Evolutionary conservation across 805 yeast species (phyloP).

Genomic region (Kodamaea jinghongensis): DNA sequence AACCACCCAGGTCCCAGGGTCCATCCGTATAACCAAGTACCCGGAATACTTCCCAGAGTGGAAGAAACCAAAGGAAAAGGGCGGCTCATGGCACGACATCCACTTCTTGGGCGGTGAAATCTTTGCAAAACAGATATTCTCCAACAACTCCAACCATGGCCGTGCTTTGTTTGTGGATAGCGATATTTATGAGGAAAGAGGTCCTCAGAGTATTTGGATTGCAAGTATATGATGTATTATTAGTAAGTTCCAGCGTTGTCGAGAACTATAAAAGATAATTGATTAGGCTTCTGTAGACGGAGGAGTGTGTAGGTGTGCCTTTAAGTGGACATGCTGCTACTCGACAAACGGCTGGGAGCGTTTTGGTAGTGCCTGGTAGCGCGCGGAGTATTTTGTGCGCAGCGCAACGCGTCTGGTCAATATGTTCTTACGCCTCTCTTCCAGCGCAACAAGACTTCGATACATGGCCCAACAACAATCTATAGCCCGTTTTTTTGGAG

Average conservation of each 20-base stretch:
- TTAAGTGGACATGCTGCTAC: no score
- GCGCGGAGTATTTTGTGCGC: no score
- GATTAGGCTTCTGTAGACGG: no score
- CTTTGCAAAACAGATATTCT: constrained; percentile 80
- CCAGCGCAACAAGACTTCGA: background rate
- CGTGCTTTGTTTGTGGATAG: constrained; percentile 64
- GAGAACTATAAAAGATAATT: no score
- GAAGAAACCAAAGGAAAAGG: constrained; percentile 55
- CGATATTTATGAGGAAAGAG: constrained; percentile 71
- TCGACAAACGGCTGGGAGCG: no score
- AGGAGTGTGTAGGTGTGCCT: no score
- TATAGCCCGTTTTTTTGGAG: constrained; percentile 30
- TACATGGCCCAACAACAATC: constrained; percentile 29
- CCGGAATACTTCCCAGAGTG: constrained; percentile 96
- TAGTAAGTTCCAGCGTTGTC: background rate
- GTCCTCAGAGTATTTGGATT: constrained; percentile 85
- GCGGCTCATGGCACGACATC: constrained; percentile 69
- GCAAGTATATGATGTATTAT: constrained; percentile 19
- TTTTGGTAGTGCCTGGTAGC: no score
- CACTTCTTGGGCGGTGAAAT: constrained; percentile 85
- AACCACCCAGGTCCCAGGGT: constrained; percentile 69
- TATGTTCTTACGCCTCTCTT: background rate
- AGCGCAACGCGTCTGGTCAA: no score
- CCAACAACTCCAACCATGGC: constrained; percentile 51
- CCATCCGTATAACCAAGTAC: constrained; percentile 61